Evolutionary conservation across 2,329 filamentous ascomycete species (phyloP).

Genomic region (Botrytis elliptica): DNA sequence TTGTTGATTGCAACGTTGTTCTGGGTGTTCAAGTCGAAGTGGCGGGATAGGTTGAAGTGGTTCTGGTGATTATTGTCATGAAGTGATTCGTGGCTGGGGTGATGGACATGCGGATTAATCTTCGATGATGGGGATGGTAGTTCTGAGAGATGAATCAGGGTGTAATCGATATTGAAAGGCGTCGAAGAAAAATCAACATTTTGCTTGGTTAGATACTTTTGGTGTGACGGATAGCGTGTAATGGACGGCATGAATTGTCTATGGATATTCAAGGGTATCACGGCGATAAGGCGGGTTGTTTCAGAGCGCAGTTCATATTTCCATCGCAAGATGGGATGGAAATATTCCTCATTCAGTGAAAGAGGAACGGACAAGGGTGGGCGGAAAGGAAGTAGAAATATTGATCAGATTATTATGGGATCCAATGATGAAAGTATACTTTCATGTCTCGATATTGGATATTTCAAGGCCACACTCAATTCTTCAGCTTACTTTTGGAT

Average conservation of each 20-base stretch:
- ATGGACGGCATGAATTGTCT: background rate
- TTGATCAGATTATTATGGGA: background rate
- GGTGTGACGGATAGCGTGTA: background rate
- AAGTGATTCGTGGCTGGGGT: background rate
- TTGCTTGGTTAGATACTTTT: background rate
- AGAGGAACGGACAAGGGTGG: background rate
- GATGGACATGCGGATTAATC: background rate
- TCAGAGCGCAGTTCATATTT: background rate
- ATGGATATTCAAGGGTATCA: background rate
- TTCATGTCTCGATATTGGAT: background rate
- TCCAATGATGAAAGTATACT: background rate
- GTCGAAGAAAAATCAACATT: background rate
- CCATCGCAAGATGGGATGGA: background rate
- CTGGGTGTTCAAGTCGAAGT: background rate
- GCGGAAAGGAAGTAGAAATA: background rate
- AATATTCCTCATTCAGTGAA: background rate
- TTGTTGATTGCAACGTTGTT: background rate
- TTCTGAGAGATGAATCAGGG: background rate
- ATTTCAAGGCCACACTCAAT: background rate
- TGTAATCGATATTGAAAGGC: background rate
- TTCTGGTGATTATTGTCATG: background rate
- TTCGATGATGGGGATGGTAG: background rate
- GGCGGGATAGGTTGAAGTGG: background rate
- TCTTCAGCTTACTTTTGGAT: background rate
- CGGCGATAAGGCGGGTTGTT: rapidly evolving